Evolutionary conservation across 441 rosid genomes (phyloP), one percentile per base, ranked within the genome.

Genomic region (Erodium moschatum): DNA sequence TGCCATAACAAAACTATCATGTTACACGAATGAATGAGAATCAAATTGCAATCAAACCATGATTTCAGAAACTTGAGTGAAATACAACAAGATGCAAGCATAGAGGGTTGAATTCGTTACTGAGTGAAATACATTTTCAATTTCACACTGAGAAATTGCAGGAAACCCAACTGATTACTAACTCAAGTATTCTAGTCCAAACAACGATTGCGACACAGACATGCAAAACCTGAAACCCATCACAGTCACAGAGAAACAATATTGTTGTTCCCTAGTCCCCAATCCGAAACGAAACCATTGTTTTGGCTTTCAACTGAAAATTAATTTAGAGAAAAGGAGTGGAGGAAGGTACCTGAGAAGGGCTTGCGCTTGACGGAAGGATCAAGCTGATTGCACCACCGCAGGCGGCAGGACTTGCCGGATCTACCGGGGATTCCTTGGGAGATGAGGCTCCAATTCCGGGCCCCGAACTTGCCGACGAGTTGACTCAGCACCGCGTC

Each of bases 321-420:
- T 18, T 18, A 48, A 48, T 48, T 48, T 18, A 48, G 16, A 13
- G n/a, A 4, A 48, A 48, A 29, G 64, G 89, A 91, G 5, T 96
- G 87, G 27, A 62, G 35, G 19, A 4, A 5, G 1, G 12, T 80
- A 87, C 90, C 87, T 54, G 88, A 77, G 65, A 91, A 91, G 6
- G 97, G 89, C 75, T 85, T 84, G 73, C 89, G 88, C 79, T 85
- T 86, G 64, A 91, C 85, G 58, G 87, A 67, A 1, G 93, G 96
- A 74, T 89, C 87, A 54, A 92, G 90, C 90, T 89, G 97, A 74
- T 92, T 92, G 81, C 95, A 92, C 97, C 97, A 92, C 13, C 96
- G 84, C 69, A 88, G 90, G 58, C 96, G 91, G 76, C 96, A 92
- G 27, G 95, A 89, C 81, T 88, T 89, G 18, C 96, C 96, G 16